phyloP scores from a whole-genome alignment of 495 filamentous ascomycete species.

The Talaromyces liani region DNA sequence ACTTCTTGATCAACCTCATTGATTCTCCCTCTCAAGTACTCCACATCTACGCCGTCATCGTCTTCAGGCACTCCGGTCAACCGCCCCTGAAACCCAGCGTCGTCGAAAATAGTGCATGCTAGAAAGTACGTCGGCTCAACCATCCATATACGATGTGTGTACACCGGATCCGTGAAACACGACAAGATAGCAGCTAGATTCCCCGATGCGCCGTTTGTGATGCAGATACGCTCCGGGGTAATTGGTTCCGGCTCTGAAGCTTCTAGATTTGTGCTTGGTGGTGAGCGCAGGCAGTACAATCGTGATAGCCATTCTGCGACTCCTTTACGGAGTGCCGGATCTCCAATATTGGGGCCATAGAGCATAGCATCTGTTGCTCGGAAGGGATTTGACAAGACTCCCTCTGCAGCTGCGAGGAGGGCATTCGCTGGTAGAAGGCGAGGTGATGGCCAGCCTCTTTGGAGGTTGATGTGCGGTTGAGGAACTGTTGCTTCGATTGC shows the following conservation, averaged over 20 bases:
- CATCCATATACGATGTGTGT: conserved; percentile 57
- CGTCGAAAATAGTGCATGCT: conserved; percentile 59
- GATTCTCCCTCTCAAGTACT: not conserved
- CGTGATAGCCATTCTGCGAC: conserved; percentile 46
- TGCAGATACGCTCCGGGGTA: conserved; percentile 49
- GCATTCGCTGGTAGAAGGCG: not conserved
- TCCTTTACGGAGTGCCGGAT: conserved; percentile 41
- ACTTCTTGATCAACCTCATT: not conserved
- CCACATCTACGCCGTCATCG: conserved; percentile 53
- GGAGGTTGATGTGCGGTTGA: not conserved
- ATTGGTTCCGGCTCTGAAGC: conserved; percentile 10
- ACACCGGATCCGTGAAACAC: conserved; percentile 57
- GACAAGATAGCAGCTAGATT: conserved; percentile 52
- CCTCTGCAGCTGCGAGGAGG: not conserved
- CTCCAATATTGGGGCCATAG: conserved; percentile 57
- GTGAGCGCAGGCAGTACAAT: conserved; percentile 29
- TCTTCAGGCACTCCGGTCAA: conserved; percentile 57
- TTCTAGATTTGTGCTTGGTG: not conserved
- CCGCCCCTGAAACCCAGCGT: conserved; percentile 46
- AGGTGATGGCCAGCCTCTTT: not conserved
- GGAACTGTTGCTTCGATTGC: not conserved
- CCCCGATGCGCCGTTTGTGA: conserved; percentile 62
- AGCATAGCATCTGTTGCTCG: conserved; percentile 38
- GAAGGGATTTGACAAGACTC: conserved; percentile 7
- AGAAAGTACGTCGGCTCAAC: conserved; percentile 64